These are phyloP conservation scores for Thermothelomyces thermophilus DNA, from an alignment of 2,329 filamentous ascomycete genomes.

Conservation along the genomic window DNA sequence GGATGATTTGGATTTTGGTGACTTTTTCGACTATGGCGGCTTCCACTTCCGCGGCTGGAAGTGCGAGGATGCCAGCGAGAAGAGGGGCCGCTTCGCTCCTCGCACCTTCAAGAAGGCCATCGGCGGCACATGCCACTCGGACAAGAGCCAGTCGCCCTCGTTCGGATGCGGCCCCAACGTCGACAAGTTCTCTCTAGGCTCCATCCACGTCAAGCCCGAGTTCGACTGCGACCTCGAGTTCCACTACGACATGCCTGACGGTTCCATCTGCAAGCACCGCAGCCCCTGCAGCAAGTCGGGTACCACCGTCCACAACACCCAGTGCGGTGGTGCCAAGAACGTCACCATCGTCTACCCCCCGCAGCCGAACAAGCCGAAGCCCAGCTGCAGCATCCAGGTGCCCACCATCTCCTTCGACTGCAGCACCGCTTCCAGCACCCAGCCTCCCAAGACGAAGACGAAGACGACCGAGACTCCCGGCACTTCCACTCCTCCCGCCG, in stretches of 20 bases:
- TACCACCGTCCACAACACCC: conserved; percentile 68
- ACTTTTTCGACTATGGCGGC: conserved; percentile 60
- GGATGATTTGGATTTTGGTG: conserved; percentile 53
- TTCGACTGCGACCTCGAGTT: conserved; percentile 77
- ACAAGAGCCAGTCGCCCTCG: conserved; percentile 46
- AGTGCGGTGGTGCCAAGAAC: conserved; percentile 85
- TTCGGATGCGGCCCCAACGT: conserved; percentile 46
- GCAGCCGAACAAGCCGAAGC: conserved; percentile 50
- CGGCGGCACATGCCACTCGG: conserved; percentile 44
- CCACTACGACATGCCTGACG: conserved; percentile 80
- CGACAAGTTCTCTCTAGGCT: conserved; percentile 65
- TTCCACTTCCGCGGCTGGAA: conserved; percentile 69
- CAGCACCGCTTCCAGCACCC: conserved; percentile 31
- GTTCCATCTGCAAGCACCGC: conserved; percentile 73
- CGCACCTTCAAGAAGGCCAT: conserved; percentile 55
- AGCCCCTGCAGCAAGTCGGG: conserved; percentile 60
- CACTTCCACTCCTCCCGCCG: conserved; percentile 1
- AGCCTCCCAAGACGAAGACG: conserved; percentile 29
- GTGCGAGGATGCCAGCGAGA: conserved; percentile 50
- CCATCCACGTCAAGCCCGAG: conserved; percentile 66
- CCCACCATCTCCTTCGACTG: conserved; percentile 74
- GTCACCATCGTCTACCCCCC: conserved; percentile 65
- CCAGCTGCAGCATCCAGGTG: conserved; percentile 63
- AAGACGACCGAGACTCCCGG: conserved; percentile 12
- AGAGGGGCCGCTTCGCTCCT: conserved; percentile 49